Percentiles rank a stretch among this genome's conserved stretches.
These are phyloP conservation scores for Steccherinum ochraceum DNA, from an alignment of 768 basidiomycete species.

Conservation along the genomic window DNA sequence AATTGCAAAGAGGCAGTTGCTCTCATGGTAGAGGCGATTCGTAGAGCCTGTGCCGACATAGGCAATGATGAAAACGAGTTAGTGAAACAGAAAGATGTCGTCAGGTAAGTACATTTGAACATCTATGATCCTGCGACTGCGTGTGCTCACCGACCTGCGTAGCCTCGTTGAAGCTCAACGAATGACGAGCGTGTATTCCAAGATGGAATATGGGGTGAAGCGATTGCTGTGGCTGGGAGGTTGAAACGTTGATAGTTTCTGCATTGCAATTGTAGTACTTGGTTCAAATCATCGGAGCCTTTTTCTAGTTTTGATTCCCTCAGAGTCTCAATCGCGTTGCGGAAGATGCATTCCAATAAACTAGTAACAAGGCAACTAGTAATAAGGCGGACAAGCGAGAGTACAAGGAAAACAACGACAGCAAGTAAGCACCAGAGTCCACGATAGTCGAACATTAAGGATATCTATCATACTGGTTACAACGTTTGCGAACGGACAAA, in stretches of 20 bases:
- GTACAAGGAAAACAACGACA: not conserved
- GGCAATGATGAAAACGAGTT: conserved; percentile 45
- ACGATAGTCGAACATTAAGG: not conserved
- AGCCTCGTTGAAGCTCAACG: conserved; percentile 80
- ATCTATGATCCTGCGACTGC: conserved; percentile 7
- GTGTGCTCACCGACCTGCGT: conserved; percentile 10
- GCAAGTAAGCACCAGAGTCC: not conserved
- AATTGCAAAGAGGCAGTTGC: conserved; percentile 77
- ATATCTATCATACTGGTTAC: not conserved
- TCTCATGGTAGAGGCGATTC: conserved; percentile 66
- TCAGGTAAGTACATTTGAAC: conserved; percentile 49
- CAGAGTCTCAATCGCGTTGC: too few species aligned
- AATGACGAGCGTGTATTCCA: conserved; percentile 81
- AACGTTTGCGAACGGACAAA: not conserved
- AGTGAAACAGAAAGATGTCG: conserved; percentile 64
- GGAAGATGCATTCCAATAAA: too few species aligned
- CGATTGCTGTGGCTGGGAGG: conserved; percentile 83
- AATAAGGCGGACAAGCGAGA: not conserved
- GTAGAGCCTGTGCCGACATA: conserved; percentile 57
- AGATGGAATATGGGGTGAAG: conserved; percentile 93
- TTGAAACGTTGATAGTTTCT: conserved; percentile 28
- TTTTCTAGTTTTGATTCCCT: too few species aligned
- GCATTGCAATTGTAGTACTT: too few species aligned
- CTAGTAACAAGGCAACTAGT: too few species aligned
- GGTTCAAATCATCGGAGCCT: too few species aligned